Percentiles rank a stretch among this genome's conserved stretches.
Evolutionary conservation across 2,329 filamentous ascomycete genomes (phyloP).

Genomic region (Xylariales sp.): DNA sequence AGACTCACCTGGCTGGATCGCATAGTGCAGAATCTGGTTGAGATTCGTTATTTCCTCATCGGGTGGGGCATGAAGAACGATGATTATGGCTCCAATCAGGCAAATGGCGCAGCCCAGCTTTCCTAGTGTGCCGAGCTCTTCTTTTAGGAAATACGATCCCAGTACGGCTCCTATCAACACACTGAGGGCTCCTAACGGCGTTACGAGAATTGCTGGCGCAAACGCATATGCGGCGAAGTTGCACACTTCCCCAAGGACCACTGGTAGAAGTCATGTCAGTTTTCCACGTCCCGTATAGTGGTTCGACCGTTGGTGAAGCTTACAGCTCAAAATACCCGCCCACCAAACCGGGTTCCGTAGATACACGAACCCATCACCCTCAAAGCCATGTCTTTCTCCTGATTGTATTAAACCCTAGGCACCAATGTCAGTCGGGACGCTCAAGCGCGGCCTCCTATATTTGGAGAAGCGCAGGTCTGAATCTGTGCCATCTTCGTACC

Average conservation of each 20-base stretch:
- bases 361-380: constrained; percentile 94
- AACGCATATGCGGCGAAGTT: constrained; percentile 99
- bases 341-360: constrained; percentile 95
- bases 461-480: too few relatives aligned
- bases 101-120: constrained; percentile 96
- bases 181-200: constrained; percentile 85
- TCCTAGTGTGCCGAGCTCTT: constrained; percentile 83
- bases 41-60: constrained; percentile 89
- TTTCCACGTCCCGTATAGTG: too few relatives aligned
- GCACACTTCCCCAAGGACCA: constrained; percentile 88
- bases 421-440: constrained; percentile 4
- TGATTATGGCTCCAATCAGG: constrained; percentile 92
- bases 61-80: constrained; percentile 92
- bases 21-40: constrained; percentile 86
- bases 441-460: constrained; percentile 14
- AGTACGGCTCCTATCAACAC: constrained; percentile 93
- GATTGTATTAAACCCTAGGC: constrained; percentile 80
- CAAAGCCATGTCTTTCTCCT: constrained; percentile 87
- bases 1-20: constrained; percentile 76
- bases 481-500: too few relatives aligned
- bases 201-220: constrained; percentile 96
- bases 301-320: constrained; percentile 30
- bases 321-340: constrained; percentile 87
- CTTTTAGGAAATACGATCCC: constrained; percentile 89
- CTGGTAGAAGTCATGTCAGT: constrained; percentile 37